Percentiles rank a stretch among this genome's conserved stretches.
phyloP scores from a whole-genome alignment of 2,329 filamentous ascomycete genomes.

The Calonectria crousiana region DNA sequence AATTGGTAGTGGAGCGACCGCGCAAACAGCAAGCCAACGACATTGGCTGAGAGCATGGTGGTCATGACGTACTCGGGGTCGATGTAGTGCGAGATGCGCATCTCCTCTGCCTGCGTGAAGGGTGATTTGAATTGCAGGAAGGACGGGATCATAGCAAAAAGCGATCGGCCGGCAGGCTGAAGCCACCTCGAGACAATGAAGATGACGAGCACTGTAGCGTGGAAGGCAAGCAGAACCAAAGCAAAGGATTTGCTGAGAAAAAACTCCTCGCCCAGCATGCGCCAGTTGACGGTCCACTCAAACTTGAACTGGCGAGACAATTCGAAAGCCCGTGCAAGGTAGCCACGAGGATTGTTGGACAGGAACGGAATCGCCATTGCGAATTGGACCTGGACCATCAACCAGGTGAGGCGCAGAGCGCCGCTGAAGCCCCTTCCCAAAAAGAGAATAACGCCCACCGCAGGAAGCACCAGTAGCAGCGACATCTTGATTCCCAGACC shows the following conservation, averaged over 20 bases:
- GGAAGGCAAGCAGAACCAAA: conserved; percentile 72
- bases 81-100: conserved; percentile 67
- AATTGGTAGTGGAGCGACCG: conserved; percentile 95
- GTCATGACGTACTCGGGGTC: conserved; percentile 82
- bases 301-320: conserved; percentile 92
- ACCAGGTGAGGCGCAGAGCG: conserved; percentile 75
- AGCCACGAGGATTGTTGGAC: conserved; percentile 73
- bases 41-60: conserved; percentile 79
- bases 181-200: conserved; percentile 81
- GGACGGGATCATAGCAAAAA: conserved; percentile 64
- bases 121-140: conserved; percentile 59
- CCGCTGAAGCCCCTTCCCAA: conserved; percentile 76
- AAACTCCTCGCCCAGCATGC: conserved; percentile 85
- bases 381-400: conserved; percentile 85
- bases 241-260: conserved; percentile 82
- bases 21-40: conserved; percentile 86
- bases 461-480: conserved; percentile 84
- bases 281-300: conserved; percentile 99
- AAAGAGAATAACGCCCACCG: conserved; percentile 81
- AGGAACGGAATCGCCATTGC: conserved; percentile 77
- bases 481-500: conserved; percentile 98
- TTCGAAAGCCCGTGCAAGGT: conserved; percentile 88
- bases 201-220: conserved; percentile 72
- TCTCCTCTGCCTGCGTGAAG: conserved; percentile 65
- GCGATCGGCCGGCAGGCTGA: conserved; percentile 71